Percentiles rank a stretch among this genome's conserved stretches.
These are phyloP conservation scores for Boletus fagicola DNA, from an alignment of 768 basidiomycete genomes.

Conservation along the genomic window DNA sequence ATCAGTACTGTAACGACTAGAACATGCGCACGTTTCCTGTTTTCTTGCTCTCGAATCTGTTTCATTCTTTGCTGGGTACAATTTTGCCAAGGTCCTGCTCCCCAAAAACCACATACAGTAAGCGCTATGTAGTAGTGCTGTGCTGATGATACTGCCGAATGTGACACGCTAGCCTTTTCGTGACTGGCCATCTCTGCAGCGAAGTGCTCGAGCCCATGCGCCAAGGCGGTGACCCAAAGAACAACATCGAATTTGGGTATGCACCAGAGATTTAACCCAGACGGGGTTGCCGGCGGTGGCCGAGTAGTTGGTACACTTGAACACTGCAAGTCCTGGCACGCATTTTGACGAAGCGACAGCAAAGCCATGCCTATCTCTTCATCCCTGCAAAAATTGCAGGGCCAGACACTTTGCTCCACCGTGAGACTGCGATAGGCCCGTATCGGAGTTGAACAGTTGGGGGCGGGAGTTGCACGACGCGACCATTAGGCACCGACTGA, in stretches of 20 bases:
- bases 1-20: constrained; percentile 64
- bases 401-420: constrained; percentile 74
- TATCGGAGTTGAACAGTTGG: constrained; percentile 40
- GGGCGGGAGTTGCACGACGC: constrained; percentile 19
- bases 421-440: constrained; percentile 61
- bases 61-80: constrained; percentile 32
- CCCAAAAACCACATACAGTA: constrained; percentile 19
- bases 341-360: constrained; percentile 1
- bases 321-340: constrained; percentile 5
- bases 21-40: constrained; percentile 51
- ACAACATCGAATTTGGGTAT: constrained; percentile 4
- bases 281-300: background rate
- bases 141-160: constrained; percentile 12
- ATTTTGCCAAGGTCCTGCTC: constrained; percentile 27
- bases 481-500: constrained; percentile 23
- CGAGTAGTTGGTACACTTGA: constrained; percentile 6
- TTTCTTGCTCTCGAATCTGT: constrained; percentile 36
- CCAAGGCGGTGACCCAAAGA: constrained; percentile 7
- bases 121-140: constrained; percentile 14
- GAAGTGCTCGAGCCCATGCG: background rate
- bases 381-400: constrained; percentile 61
- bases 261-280: constrained; percentile 4
- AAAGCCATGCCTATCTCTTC: constrained; percentile 48
- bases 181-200: background rate
- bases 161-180: constrained; percentile 10